A percentile compares a stretch with the other conserved stretches of the same genome.
Conservation (phyloP, 2,329 filamentous ascomycete species). For the Knoxdaviesia proteae region DNA sequence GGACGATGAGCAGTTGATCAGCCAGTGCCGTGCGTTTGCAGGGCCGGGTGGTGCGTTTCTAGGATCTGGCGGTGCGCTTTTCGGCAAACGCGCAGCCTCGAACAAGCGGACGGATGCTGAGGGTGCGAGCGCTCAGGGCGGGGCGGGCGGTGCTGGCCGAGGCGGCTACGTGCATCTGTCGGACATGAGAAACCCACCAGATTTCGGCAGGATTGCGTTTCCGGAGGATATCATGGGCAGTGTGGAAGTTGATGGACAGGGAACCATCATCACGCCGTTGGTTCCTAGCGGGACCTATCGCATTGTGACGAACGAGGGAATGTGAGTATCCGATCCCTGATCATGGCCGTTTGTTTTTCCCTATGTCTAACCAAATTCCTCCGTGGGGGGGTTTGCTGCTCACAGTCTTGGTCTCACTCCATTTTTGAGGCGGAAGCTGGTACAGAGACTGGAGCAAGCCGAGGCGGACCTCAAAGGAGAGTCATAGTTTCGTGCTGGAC, state of each 20-base stretch:
- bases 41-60: conserved; percentile 32
- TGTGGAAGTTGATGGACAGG: conserved; percentile 37
- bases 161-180: conserved; percentile 46
- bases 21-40: conserved; percentile 39
- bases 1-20: conserved; percentile 30
- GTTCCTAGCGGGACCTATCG: conserved; percentile 42
- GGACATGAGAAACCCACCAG: conserved; percentile 40
- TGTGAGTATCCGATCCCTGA: conserved; percentile 25
- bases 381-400: conserved; percentile 5
- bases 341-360: neutral
- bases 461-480: conserved; percentile 10
- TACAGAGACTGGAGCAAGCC: conserved; percentile 26
- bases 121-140: conserved; percentile 38
- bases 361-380: neutral
- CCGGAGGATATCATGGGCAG: conserved; percentile 52
- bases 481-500: no score
- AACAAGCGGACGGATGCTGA: conserved; percentile 21
- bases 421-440: conserved; percentile 28
- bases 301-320: conserved; percentile 42
- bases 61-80: conserved; percentile 29
- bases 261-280: conserved; percentile 35
- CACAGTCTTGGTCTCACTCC: conserved; percentile 30
- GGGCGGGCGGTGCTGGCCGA: conserved; percentile 34
- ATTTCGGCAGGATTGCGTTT: conserved; percentile 47
- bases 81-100: conserved; percentile 7